phyloP scores from a whole-genome alignment of 345 rosid species.

The Lumnitzera racemosa region DNA sequence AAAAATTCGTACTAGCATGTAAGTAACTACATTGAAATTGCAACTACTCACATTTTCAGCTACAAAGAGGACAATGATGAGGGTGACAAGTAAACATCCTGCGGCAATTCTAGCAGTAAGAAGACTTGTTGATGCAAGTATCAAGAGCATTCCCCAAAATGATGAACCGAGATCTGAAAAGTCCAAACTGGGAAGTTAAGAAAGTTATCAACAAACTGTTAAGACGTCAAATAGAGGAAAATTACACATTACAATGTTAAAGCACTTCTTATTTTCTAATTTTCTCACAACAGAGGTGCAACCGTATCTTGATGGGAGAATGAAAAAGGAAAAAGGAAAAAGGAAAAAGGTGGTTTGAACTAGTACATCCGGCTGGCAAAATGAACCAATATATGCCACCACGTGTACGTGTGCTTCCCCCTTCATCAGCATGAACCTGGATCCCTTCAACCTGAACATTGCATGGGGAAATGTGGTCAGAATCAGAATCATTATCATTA shows the following conservation, averaged over 20 bases:
- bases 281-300: too few relatives aligned
- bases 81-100: slow-evolving; percentile 45
- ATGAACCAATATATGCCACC: slow-evolving; percentile 58
- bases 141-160: slow-evolving; percentile 65
- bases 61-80: slow-evolving; percentile 46
- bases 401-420: slow-evolving; percentile 54
- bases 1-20: not conserved
- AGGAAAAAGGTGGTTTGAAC: slow-evolving; percentile 7
- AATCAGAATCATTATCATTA: too few relatives aligned
- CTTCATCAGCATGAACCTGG: slow-evolving; percentile 65
- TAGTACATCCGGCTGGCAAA: slow-evolving; percentile 61
- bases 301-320: not conserved
- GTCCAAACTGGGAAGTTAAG: not conserved
- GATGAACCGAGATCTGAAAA: slow-evolving; percentile 60
- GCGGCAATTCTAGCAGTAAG: slow-evolving; percentile 61
- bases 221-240: not conserved
- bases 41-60: slow-evolving; percentile 52
- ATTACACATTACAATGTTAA: too few relatives aligned
- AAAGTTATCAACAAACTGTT: not conserved
- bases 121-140: slow-evolving; percentile 61
- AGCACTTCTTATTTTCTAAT: too few relatives aligned
- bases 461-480: too few relatives aligned
- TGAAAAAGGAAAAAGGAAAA: not conserved
- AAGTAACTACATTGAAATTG: not conserved
- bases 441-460: slow-evolving; percentile 55